Conservation (phyloP, 116 monocot genomes). For the Cymodocea nodosa region DNA sequence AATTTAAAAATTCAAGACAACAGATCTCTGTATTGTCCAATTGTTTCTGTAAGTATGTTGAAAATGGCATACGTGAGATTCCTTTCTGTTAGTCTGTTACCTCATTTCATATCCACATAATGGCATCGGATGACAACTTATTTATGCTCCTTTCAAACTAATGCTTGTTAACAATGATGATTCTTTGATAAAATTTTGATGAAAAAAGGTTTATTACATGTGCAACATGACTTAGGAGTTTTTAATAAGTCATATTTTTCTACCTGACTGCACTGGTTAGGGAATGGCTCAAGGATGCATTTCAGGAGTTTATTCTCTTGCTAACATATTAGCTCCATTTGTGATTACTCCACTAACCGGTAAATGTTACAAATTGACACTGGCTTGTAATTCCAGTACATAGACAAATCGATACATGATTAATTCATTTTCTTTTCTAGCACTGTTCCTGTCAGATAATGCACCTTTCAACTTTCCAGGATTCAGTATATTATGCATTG, state of each 20-base stretch:
- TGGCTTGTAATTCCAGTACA: too few relatives aligned
- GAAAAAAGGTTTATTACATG: too few relatives aligned
- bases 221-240: neutral
- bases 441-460: slow-evolving; percentile 69
- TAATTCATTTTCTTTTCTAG: slow-evolving; percentile 17
- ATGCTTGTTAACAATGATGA: too few relatives aligned
- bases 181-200: too few relatives aligned
- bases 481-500: slow-evolving; percentile 80
- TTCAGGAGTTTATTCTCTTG: slow-evolving; percentile 73
- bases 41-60: too few relatives aligned
- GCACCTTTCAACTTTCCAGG: slow-evolving; percentile 89
- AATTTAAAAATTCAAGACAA: too few relatives aligned
- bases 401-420: neutral
- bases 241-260: neutral
- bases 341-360: slow-evolving; percentile 84
- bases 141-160: too few relatives aligned
- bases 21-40: too few relatives aligned
- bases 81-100: too few relatives aligned
- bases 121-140: too few relatives aligned
- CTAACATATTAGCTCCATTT: slow-evolving; percentile 68
- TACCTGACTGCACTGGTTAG: slow-evolving; percentile 15
- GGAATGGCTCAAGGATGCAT: slow-evolving; percentile 97
- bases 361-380: slow-evolving; percentile 7
- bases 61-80: too few relatives aligned
- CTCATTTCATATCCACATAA: too few relatives aligned